These are phyloP conservation scores for Elsinoe perseae DNA, from an alignment of 2,329 filamentous ascomycete species.

Conservation along the genomic window DNA sequence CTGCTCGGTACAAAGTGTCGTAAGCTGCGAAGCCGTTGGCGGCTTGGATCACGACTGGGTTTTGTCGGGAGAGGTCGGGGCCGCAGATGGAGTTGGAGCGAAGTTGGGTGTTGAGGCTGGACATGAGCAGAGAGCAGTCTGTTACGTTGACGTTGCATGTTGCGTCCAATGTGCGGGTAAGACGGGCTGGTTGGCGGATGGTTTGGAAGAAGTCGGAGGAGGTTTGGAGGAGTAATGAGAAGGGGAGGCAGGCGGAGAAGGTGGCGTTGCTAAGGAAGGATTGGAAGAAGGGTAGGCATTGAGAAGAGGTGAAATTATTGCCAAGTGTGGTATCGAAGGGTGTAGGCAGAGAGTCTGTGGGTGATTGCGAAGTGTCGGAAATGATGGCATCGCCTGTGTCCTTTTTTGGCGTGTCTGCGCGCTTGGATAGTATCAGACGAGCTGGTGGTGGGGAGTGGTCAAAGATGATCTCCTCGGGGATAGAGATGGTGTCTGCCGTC, in stretches of 20 bases:
- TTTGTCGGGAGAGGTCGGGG: constrained; percentile 58
- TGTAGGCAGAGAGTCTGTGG: constrained; percentile 29
- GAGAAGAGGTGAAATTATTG: constrained; percentile 44
- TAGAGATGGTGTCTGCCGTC: background rate
- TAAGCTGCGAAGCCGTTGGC: constrained; percentile 72
- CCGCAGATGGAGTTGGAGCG: constrained; percentile 58
- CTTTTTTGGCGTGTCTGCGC: constrained; percentile 12
- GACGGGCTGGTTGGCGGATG: constrained; percentile 59
- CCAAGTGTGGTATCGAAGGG: constrained; percentile 44
- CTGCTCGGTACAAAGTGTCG: constrained; percentile 66
- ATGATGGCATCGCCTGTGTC: background rate
- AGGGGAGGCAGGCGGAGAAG: constrained; percentile 68
- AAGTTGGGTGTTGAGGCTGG: constrained; percentile 57
- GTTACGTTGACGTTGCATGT: constrained; percentile 63
- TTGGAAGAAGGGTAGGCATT: constrained; percentile 61
- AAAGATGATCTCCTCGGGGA: constrained; percentile 15
- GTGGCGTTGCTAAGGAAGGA: constrained; percentile 56
- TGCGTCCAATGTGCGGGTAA: constrained; percentile 70
- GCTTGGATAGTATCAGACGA: constrained; percentile 1
- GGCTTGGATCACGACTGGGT: constrained; percentile 64
- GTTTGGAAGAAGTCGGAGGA: constrained; percentile 79
- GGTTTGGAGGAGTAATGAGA: constrained; percentile 80
- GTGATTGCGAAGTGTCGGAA: constrained; percentile 5
- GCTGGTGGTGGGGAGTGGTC: constrained; percentile 16
- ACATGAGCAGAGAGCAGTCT: constrained; percentile 59